Evolutionary conservation across 306 rosid species (phyloP), one percentile per base, ranked within the genome.

Genomic region (barrel medic (Medicago truncatula)): DNA sequence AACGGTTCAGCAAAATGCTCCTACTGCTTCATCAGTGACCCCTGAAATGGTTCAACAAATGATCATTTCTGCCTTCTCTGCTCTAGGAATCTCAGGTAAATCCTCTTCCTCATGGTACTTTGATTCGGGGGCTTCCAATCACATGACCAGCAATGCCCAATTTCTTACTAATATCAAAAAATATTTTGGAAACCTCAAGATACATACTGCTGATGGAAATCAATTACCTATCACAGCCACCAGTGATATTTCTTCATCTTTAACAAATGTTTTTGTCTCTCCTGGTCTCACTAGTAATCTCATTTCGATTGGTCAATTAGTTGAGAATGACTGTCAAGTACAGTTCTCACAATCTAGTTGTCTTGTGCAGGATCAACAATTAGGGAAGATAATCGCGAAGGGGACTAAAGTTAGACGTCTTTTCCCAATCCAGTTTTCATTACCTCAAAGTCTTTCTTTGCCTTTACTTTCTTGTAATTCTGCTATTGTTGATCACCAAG

Each of bases 31-130:
- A 13, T 7, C 43, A 10, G 1, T 47, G 23, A 70, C 74, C 6
- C 43, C 56, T 68, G 5, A 68, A 44, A 47, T 68, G 21, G 73
- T 46, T 8, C 59, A 68, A 49, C 28, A 70, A 52, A 70, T 70
- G 49, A 70, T 71, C 6, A 11, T 18, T 54, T 54, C 17, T 36
- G 1, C 52, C 2, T 38, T 71, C 3, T 12, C 28, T 38, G 11
- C 66, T 9, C 11, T 71, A 1, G 64, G 38, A 3, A 1, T 71
- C 2, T 53, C 38, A 36, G 8, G 65, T 52, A 70, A 70, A 1
- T 0, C 46, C 4, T 50, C 7, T 6, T 50, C 57, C 13, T 13
- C 18, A 10, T 66, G 71, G 53, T 46, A 46, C 5, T 70, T 50
- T 70, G 75, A 70, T 6, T 53, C 2, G 0, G 50, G 76, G 10